Evolutionary conservation across 164 flowering plant species (phyloP).

Genomic region (Aristolochia fimbriata): DNA sequence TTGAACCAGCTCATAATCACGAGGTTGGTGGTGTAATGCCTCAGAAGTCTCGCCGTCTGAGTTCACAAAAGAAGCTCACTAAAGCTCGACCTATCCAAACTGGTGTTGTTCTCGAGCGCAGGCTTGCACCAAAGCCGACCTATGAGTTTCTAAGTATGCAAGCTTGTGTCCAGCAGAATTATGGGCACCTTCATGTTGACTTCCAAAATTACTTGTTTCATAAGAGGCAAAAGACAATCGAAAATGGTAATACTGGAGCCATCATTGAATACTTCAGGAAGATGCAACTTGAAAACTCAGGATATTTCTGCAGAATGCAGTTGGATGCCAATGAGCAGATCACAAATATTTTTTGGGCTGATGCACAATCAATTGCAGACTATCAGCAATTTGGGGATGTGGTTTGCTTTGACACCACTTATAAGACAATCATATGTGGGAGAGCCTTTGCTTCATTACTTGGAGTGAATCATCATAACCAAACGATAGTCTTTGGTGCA

Average conservation of each 20-base stretch:
- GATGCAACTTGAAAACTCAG: constrained; percentile 8
- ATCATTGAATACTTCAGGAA: constrained; percentile 8
- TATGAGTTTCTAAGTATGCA: no score
- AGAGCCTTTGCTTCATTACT: constrained; percentile 15
- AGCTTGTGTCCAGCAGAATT: no score
- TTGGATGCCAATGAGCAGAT: constrained; percentile 11
- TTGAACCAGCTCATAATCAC: no score
- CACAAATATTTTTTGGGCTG: constrained; percentile 14
- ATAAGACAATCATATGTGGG: constrained; percentile 5
- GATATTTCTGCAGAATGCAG: constrained; percentile 11
- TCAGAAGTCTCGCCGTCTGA: no score
- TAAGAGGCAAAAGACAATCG: neutral
- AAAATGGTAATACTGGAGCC: neutral
- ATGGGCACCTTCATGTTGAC: no score
- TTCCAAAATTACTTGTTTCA: no score
- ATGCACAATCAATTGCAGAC: constrained; percentile 9
- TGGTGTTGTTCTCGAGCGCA: no score
- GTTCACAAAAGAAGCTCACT: no score
- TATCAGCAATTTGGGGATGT: constrained; percentile 15
- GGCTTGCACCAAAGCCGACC: no score
- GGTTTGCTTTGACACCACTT: constrained; percentile 13
- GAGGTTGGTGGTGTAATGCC: no score
- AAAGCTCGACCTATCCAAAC: no score
- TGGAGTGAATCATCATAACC: constrained; percentile 18
- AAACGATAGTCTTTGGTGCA: constrained; percentile 14